Base-by-base conservation (phyloP, 345 rosid genomes). In the Barbarea vulgaris region DNA sequence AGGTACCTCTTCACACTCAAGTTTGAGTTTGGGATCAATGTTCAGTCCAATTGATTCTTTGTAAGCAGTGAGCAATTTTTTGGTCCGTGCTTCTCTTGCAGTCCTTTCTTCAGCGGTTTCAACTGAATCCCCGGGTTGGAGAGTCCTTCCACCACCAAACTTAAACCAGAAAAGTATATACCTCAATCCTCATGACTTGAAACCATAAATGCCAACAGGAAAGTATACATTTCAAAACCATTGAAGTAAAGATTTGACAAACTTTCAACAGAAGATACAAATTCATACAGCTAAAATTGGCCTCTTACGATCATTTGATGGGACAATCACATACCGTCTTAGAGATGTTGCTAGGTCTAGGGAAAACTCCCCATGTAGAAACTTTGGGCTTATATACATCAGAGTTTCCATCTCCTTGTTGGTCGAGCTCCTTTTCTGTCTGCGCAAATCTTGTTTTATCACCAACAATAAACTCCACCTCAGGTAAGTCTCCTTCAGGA, bases 341-440 rank as follows among this genome's bases (percentile, higher is more conserved):
- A 54, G 98, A 93, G 80, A 93, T 93, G 83, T 91, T 84, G 80
- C 82, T 87, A 8, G 97, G 97, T 59, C 97, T 85, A 9, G 96
- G 97, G 72, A 88, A 88, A 71, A 93, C 96, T 61, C 98, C 97
- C 97, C 97, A 93, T 3, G 97, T 85, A 3, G 97, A 89, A 75
- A 93, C 96, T 84, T 82, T 89, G 4, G 97, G 98, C 78, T 88
- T 88, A 78, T 93, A 91, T n/a, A 87, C 50, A 34, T 87, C 87
- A 3, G 71, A 62, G 66, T 80, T 69, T 37, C 79, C 89, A 69
- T 87, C 85, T 42, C 70, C 73, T 24, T 25, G 27, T 19, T 79
- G 83, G 61, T 79, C 60, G 11, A 84, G 70, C 70, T 69, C 70
- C 37, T 86, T 81, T 7, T 41, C 83, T 51, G 67, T 54, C 59